Evolutionary conservation across 176 grass and related monocot genomes (phyloP), one percentile per base, ranked within the genome.

Genomic region (Pontederia paniculata): DNA sequence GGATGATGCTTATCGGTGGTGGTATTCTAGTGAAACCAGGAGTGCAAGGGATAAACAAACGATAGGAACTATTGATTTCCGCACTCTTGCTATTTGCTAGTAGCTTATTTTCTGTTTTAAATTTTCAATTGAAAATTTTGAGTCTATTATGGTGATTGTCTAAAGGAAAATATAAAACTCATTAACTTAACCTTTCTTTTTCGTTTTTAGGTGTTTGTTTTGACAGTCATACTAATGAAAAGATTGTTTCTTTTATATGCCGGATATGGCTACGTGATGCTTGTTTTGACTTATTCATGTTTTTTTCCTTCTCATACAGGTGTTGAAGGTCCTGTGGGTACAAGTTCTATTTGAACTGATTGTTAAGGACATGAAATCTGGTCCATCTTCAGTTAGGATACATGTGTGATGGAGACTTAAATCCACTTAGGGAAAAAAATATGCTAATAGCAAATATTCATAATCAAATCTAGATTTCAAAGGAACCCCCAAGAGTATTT

Each of bases 1-100:
- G 77, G 77, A 97, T 90, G 91, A 88, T 88, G 9, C 89, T 74
- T 72, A 74, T 90, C 14, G 91, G 86, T 50, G 90, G 91, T 62
- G 69, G 91, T 14, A 71, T 97, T 3, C 80, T 86, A 13, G 18
- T 90, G 48, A 71, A 87, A 63, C 71, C 91, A 4, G 21, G 90
- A 48, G 48, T 87, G 45, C 65, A 97, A 62, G 91, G 91, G 91
- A 97, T 87, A 77, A 87, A 69, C 67, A 81, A 50, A 44, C 61
- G 52, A 90, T 97, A 68, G 82, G 86, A 61, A 74, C 86, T 21
- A 79, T 86, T 97, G 79, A 62, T 59, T 18, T 75, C 54, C n/a
- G 14, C 56, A 17, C 8, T 55, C 59, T 45, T 44, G 12, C 16
- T 16, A 61, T 54, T 70, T 10, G 22, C 21, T 17, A 48, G 22